Conservation (phyloP, 75 land plant species). For the Pinus albicaulis region DNA sequence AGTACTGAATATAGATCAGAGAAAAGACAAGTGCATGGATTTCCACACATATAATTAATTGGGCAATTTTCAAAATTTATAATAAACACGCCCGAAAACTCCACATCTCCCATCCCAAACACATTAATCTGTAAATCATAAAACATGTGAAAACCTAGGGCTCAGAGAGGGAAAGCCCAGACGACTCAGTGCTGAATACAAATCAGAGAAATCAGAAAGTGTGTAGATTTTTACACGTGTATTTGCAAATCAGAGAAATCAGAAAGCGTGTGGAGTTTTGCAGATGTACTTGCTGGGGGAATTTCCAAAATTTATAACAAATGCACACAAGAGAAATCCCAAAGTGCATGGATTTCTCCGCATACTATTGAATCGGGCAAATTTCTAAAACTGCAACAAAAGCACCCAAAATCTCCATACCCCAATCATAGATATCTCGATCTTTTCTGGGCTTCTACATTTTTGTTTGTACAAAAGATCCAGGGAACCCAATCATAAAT, state of each 20-base stretch:
- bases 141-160: background rate
- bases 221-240: background rate
- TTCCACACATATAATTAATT: background rate
- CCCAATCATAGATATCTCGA: background rate
- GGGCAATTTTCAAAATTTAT: background rate
- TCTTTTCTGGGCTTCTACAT: background rate
- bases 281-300: background rate
- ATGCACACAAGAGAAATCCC: background rate
- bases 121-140: background rate
- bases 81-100: background rate
- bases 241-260: constrained; percentile 1
- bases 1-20: background rate
- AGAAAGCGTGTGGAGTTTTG: background rate
- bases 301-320: background rate
- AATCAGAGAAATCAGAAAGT: background rate
- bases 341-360: background rate
- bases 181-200: background rate
- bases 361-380: background rate
- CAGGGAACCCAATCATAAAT: background rate
- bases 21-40: background rate
- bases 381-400: background rate
- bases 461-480: background rate
- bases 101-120: background rate
- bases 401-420: background rate
- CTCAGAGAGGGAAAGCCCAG: background rate